phyloP scores from a whole-genome alignment of 129 eudicot species.

The Erigeron canadensis region DNA sequence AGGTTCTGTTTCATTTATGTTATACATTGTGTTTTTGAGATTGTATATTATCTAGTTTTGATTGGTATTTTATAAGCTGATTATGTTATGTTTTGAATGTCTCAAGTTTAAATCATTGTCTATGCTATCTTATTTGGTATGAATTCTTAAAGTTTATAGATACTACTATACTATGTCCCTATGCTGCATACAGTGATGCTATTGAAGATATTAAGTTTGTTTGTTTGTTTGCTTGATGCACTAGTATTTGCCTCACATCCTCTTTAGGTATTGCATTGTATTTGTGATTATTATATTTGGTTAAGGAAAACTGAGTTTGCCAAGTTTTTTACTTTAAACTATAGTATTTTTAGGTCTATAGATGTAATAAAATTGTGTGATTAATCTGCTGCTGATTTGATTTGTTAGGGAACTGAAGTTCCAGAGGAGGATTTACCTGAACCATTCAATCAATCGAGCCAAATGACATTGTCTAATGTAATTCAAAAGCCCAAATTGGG shows the following conservation, averaged over 20 bases:
- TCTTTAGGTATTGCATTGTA: background rate
- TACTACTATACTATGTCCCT: background rate
- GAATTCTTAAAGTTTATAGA: no score
- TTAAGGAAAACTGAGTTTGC: background rate
- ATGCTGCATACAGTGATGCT: background rate
- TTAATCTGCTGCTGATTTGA: constrained; percentile 8
- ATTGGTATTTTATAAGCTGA: no score
- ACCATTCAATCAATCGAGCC: constrained; percentile 42
- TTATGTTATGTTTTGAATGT: no score
- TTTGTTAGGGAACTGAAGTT: constrained; percentile 54
- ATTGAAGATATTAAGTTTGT: background rate
- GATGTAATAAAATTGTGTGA: background rate
- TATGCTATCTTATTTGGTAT: no score
- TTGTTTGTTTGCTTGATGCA: constrained; percentile 11
- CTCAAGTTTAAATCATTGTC: no score
- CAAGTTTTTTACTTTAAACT: background rate
- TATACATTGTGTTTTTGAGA: no score
- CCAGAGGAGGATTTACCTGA: constrained; percentile 63
- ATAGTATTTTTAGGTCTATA: background rate
- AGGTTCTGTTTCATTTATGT: background rate
- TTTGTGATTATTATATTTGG: background rate
- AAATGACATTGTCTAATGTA: background rate
- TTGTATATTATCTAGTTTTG: no score
- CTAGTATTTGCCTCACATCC: background rate
- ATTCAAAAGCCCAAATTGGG: background rate